These are phyloP conservation scores for Iodosphaeria phyllophila DNA, from an alignment of 2,329 filamentous ascomycete species.

Conservation along the genomic window DNA sequence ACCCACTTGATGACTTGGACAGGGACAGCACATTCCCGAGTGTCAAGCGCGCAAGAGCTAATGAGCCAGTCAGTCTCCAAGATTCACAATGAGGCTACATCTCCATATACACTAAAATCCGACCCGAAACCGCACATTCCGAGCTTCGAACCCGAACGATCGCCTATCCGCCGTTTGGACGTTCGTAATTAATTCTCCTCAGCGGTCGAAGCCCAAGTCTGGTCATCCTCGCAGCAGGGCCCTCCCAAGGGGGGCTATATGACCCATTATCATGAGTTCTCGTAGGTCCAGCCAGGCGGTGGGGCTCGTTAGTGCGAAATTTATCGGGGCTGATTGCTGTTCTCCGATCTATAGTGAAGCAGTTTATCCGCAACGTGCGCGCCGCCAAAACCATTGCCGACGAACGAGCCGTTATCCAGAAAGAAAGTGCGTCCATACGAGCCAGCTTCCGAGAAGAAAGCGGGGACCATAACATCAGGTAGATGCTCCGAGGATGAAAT, in stretches of 20 bases:
- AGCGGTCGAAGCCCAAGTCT: constrained; percentile 1
- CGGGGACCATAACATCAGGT: constrained; percentile 80
- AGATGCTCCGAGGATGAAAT: constrained; percentile 11
- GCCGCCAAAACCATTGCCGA: constrained; percentile 98
- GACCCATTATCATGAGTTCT: constrained; percentile 5
- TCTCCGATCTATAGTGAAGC: constrained; percentile 90
- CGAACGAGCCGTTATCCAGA: constrained; percentile 94
- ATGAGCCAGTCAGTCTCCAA: no score
- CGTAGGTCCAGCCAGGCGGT: constrained; percentile 2
- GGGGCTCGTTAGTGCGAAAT: not conserved
- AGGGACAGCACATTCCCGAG: no score
- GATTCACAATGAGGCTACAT: no score
- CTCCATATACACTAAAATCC: no score
- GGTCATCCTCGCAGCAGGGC: constrained; percentile 3
- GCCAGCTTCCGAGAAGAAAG: constrained; percentile 97
- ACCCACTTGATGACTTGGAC: no score
- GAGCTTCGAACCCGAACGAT: no score
- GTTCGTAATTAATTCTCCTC: no score
- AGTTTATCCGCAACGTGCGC: constrained; percentile 98
- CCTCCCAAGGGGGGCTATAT: constrained; percentile 4
- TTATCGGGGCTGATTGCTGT: no score
- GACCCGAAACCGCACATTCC: no score
- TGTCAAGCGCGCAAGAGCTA: no score
- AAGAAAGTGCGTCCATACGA: constrained; percentile 94
- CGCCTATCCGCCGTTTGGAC: no score